Evolutionary conservation across 2,329 filamentous ascomycete genomes (phyloP), one percentile per base, ranked within the genome.

Genomic region (Beauveria sp.): DNA sequence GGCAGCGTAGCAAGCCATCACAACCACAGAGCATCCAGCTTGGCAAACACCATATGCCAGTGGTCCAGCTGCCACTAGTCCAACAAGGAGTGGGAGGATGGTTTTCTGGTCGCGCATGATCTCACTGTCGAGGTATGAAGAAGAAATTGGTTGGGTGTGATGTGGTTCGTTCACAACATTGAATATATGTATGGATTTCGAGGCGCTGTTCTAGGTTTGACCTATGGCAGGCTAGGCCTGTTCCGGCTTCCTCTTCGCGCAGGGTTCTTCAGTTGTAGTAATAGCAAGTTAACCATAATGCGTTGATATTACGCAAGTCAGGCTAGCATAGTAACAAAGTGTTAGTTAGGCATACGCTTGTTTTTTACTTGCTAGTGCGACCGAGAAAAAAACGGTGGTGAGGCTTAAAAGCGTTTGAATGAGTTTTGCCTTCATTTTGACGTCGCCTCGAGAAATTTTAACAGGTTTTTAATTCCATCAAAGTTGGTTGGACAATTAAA

Each of bases 1-100:
- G 2, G 74, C 79, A 2, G 67, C 45, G 53, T 81, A 81, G 63
- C 78, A 81, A 0, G 77, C 76, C 63, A 72, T 74, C 0, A 80
- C 78, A 0, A 80, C 66, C 0, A 62, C 63, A 1, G 78, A 66
- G 18, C 79, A 81, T 6, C 79, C 77, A 0, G 75, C 74, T 65
- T 82, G 78, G 51, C 76, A 81, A 43, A 46, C 16, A 28, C 53
- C 40, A 31, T 56, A 56, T 43, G 40, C 53, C 24, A 56, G 31
- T 18, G 53, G 53, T 10, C 53, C 24, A n/a, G 53, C 53, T n/a
- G 40, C 40, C 20, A 40, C 53, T 43, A 26, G 12, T 18, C 10
- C 40, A 42, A 46, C 6, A 45, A 56, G 53, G 31, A 56, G 22
- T 43, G 40, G 22, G 16, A 28, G 16, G 40, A 42, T 45, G 20